Base-by-base conservation (phyloP, 805 yeast species). In the Candida quercuum region DNA sequence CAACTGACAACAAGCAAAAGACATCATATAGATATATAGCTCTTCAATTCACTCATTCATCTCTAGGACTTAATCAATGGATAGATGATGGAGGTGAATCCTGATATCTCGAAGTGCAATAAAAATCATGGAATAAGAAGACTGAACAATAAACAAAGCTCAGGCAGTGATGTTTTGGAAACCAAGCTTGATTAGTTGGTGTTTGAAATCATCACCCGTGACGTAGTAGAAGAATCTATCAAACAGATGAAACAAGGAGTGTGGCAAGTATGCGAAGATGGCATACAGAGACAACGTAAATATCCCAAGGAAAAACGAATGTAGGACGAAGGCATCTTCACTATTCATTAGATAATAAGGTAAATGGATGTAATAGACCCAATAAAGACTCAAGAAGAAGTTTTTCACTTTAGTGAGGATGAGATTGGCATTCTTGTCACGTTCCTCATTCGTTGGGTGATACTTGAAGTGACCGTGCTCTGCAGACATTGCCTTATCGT, bases 291-390 rank as follows among this genome's bases (percentile, higher is more conserved):
- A 55, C 9, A 67, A 41, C 16, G 68, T 57, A 42, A 66, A 52
- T 14, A 67, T 43, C 5, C 58, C 49, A 19, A 68, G 47, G 45
- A 64, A 64, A 41, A 65, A 60, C 4, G 54, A 41, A 46, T 66
- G 73, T 14, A 68, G 44, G 13, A 62, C 46, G 35, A 63, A 62
- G 2, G 72, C 68, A 37, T 68, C 72, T 32, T 58, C 61, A 3
- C 59, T 46, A 18, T 69, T 64, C 71, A 68, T 64, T 36, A 68
- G 40, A 40, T 67, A 67, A 45, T 61, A 67, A 14, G 73, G 73
- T 33, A 67, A 45, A 45, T 68, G 71, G 19, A 67, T 59, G 37
- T 67, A 67, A 42, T 68, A 68, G 34, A 60, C 64, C 72, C 72
- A 68, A 43, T 64, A 67, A 15, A 66, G 41, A 28, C 52, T 55